Evolutionary conservation across 2,329 filamentous ascomycete genomes (phyloP).

Genomic region (Talaromyces verruculosus): DNA sequence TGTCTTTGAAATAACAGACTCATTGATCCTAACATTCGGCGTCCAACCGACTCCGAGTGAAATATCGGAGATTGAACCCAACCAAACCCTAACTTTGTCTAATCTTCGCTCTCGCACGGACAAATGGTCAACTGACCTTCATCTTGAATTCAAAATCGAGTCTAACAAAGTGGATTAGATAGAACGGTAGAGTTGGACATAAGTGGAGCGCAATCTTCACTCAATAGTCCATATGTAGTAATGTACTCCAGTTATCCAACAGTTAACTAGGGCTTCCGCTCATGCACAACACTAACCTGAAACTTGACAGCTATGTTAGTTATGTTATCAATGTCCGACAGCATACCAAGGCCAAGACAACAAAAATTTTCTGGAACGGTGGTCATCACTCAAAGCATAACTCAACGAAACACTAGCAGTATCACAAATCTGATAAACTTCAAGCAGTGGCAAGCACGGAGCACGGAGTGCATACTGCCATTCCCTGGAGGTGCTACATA

Average conservation of each 20-base stretch:
- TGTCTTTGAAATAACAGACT: not conserved
- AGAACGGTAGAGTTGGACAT: not conserved
- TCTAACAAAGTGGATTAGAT: not conserved
- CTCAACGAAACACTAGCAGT: not conserved
- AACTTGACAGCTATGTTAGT: not conserved
- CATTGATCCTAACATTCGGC: not conserved
- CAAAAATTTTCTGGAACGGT: constrained; percentile 5
- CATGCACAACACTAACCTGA: not conserved
- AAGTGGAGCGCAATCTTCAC: not conserved
- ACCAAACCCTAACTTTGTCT: not conserved
- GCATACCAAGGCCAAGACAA: not conserved
- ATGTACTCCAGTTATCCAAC: not conserved
- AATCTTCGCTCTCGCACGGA: not conserved
- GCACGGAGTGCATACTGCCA: not conserved
- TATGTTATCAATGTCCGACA: not conserved
- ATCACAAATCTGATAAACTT: not conserved
- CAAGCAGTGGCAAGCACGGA: not conserved
- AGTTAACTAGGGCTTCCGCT: not conserved
- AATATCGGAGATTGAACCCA: not conserved
- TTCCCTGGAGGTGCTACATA: not conserved
- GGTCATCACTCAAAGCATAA: not conserved
- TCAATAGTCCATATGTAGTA: not conserved
- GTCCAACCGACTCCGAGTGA: not conserved
- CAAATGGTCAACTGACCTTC: not conserved
- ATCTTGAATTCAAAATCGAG: not conserved